Evolutionary conservation across 1,284 basidiomycete species (phyloP).

Genomic region (Schizophyllum commune): DNA sequence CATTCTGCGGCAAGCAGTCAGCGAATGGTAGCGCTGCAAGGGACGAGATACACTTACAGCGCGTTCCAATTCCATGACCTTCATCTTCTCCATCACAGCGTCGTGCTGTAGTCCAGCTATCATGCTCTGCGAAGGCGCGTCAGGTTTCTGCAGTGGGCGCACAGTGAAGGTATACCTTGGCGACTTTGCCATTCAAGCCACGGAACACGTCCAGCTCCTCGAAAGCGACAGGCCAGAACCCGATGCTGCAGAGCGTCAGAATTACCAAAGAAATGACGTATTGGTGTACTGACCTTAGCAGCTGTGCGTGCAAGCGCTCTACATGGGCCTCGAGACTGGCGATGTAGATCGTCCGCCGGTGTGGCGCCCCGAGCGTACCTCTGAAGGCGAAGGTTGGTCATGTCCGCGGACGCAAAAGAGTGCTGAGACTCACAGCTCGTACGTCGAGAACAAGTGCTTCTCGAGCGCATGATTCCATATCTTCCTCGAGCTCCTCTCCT

Average conservation of each 20-base stretch:
- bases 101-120: conserved; percentile 64
- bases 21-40: background rate
- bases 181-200: conserved; percentile 63
- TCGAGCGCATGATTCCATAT: conserved; percentile 72
- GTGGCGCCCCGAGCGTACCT: conserved; percentile 56
- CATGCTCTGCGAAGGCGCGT: conserved; percentile 46
- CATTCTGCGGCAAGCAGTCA: conserved; percentile 16
- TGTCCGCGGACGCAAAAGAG: background rate
- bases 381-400: conserved; percentile 21
- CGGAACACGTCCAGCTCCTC: conserved; percentile 46
- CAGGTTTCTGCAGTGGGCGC: conserved; percentile 1
- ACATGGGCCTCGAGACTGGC: conserved; percentile 57
- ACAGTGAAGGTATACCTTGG: conserved; percentile 40
- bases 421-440: conserved; percentile 45
- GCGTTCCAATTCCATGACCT: conserved; percentile 58
- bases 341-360: conserved; percentile 51
- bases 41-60: conserved; percentile 35
- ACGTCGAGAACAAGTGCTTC: conserved; percentile 56
- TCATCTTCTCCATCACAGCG: conserved; percentile 44
- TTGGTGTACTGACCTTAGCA: conserved; percentile 27
- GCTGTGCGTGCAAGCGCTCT: conserved; percentile 46
- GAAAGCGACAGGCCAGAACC: conserved; percentile 45
- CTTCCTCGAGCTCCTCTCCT: conserved; percentile 59
- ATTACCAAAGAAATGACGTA: background rate
- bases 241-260: conserved; percentile 24